phyloP scores from a whole-genome alignment of 208 protist genomes.

The Leishmania tarentolae region DNA sequence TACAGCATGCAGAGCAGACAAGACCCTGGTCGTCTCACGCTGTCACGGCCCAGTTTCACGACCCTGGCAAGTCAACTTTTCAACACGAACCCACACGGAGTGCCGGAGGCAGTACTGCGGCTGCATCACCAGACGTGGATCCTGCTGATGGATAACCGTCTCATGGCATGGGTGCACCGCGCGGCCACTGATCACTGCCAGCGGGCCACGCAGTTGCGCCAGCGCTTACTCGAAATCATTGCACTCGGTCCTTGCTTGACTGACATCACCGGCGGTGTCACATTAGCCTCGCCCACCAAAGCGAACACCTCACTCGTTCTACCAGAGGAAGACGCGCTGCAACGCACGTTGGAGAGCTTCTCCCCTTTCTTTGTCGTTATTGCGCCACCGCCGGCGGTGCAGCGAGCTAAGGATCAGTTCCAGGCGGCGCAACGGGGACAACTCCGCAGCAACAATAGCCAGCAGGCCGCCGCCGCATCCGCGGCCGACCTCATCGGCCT shows the following conservation, averaged over 20 bases:
- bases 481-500: slow-evolving; percentile 62
- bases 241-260: slow-evolving; percentile 19
- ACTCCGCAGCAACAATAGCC: slow-evolving; percentile 4
- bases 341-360: slow-evolving; percentile 77
- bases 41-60: slow-evolving; percentile 9
- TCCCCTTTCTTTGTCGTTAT: slow-evolving; percentile 86
- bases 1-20: not conserved
- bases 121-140: slow-evolving; percentile 81
- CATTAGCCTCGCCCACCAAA: not conserved
- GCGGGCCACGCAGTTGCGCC: slow-evolving; percentile 64
- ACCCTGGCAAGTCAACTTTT: not conserved
- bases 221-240: slow-evolving; percentile 72
- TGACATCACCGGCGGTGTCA: not conserved
- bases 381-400: slow-evolving; percentile 43
- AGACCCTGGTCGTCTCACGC: slow-evolving; percentile 1
- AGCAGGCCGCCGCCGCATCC: slow-evolving; percentile 6
- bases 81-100: slow-evolving; percentile 38
- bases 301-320: slow-evolving; percentile 3
- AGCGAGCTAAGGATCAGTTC: slow-evolving; percentile 44
- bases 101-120: slow-evolving; percentile 45
- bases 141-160: slow-evolving; percentile 87
- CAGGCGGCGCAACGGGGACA: slow-evolving; percentile 38
- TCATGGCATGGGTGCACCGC: slow-evolving; percentile 84
- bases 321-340: slow-evolving; percentile 45
- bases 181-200: slow-evolving; percentile 67